phyloP scores from a whole-genome alignment of 2,329 filamentous ascomycete genomes.

The Hypomyces perniciosus region DNA sequence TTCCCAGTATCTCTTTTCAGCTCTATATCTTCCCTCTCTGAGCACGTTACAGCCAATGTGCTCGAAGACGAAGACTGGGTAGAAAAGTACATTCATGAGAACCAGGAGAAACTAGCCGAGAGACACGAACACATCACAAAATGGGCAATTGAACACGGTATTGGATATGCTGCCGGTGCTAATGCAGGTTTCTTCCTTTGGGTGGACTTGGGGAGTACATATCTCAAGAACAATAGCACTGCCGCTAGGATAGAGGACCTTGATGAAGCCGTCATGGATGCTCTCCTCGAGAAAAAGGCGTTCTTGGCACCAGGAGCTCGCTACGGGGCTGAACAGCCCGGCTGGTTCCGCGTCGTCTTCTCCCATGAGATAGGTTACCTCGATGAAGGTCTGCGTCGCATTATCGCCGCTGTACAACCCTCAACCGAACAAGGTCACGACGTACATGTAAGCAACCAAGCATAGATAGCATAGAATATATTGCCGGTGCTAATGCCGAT shows the following conservation, averaged over 20 bases:
- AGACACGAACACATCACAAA: slow-evolving; percentile 32
- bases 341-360: slow-evolving; percentile 36
- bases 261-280: slow-evolving; percentile 21
- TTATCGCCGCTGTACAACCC: slow-evolving; percentile 9
- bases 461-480: too few relatives aligned
- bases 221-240: slow-evolving; percentile 14
- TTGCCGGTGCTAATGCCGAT: too few relatives aligned
- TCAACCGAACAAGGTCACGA: too few relatives aligned
- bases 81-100: slow-evolving; percentile 38
- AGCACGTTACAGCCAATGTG: slow-evolving; percentile 34
- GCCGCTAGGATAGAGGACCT: slow-evolving; percentile 16
- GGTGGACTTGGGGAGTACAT: slow-evolving; percentile 38
- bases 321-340: slow-evolving; percentile 33
- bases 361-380: slow-evolving; percentile 27
- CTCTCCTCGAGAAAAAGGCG: slow-evolving; percentile 25
- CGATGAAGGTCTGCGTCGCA: slow-evolving; percentile 20
- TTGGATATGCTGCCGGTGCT: slow-evolving; percentile 39
- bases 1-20: slow-evolving; percentile 34
- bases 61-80: slow-evolving; percentile 39
- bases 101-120: slow-evolving; percentile 33
- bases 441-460: too few relatives aligned
- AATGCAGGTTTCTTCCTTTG: slow-evolving; percentile 53
- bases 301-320: slow-evolving; percentile 31
- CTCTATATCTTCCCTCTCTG: slow-evolving; percentile 39
- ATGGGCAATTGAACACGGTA: slow-evolving; percentile 33